Base-by-base conservation (phyloP, 83 land plant genomes). In the Picea abies region DNA sequence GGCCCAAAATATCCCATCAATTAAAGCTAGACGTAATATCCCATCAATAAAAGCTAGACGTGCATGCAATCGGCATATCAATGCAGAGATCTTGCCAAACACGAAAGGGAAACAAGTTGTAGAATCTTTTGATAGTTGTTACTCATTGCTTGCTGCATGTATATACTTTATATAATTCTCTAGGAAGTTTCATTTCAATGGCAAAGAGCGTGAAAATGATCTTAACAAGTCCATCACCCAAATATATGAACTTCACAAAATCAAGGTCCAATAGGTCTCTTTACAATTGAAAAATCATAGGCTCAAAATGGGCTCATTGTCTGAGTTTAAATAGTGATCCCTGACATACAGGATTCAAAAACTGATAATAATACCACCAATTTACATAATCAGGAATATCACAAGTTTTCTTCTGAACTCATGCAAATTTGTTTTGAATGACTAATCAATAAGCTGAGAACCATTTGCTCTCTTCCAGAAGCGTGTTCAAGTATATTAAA, bases 121-220 rank as follows among this genome's bases (percentile, higher is more conserved):
- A 39, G n/a, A 71, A 71, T n/a, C 76, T 39, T 3, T 17, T 19
- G 49, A 8, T 44, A 39, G 37, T 71, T 32, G 29, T 35, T 39
- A 15, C 37, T 69, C n/a, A 69, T 69, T 35, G 41, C 76, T 39
- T 71, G 76, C 76, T 71, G 39, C 12, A 39, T 71, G 76, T 4
- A 71, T 39, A 71, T 20, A 19, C n/a, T 37, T 71, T 71, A 2
- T 8, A 39, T 39, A 39, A 14, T 58, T 58, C 3, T 58, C 16
- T 58, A 14, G 60, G 17, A 56, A 58, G 60, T 16, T 58, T 58
- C 60, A 58, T 58, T 16, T 58, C 60, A 29, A 65, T 65, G 14
- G 10, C 39, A 71, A 44, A 71, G 41, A 71, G 10, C n/a, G 9
- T 3, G 44, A 39, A 39, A 71, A 19, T 58, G 60, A 58, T 58